Conservation (phyloP, 441 rosid species). For the Populus hybrid region DNA sequence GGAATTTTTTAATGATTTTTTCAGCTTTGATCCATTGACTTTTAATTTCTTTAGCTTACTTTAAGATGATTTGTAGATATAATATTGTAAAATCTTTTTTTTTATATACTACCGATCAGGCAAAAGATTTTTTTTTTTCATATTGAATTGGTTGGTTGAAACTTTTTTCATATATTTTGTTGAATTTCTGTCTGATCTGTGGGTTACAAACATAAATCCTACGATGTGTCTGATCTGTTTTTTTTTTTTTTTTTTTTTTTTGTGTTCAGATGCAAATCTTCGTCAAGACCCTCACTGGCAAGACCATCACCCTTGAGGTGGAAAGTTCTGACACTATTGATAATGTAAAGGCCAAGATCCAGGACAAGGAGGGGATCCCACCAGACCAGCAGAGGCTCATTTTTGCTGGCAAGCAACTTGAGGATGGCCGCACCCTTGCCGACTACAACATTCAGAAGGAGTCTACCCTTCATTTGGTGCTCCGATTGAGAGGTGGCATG, state of each 20-base stretch:
- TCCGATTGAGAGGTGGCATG: constrained; percentile 38
- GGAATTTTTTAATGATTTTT: neutral
- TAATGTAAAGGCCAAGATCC: constrained; percentile 37
- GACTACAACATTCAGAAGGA: constrained; percentile 46
- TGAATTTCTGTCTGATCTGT: no score
- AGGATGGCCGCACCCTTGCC: constrained; percentile 41
- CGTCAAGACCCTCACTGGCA: constrained; percentile 37
- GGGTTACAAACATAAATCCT: no score
- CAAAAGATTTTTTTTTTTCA: no score
- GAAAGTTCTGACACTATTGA: constrained; percentile 36
- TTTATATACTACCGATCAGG: no score
- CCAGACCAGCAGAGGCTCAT: constrained; percentile 42
- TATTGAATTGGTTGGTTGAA: no score
- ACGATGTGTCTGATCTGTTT: no score
- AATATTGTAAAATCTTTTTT: neutral
- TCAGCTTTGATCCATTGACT: no score
- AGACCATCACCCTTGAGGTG: constrained; percentile 40
- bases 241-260: no score
- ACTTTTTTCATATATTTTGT: no score
- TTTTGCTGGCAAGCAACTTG: constrained; percentile 38
- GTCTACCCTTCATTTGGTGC: constrained; percentile 37
- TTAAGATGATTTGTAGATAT: neutral
- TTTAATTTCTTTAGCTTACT: no score
- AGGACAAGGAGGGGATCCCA: constrained; percentile 40
- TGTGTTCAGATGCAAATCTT: constrained; percentile 28